Evolutionary conservation across 768 basidiomycete genomes (phyloP).

Genomic region (Lactarius sp.): DNA sequence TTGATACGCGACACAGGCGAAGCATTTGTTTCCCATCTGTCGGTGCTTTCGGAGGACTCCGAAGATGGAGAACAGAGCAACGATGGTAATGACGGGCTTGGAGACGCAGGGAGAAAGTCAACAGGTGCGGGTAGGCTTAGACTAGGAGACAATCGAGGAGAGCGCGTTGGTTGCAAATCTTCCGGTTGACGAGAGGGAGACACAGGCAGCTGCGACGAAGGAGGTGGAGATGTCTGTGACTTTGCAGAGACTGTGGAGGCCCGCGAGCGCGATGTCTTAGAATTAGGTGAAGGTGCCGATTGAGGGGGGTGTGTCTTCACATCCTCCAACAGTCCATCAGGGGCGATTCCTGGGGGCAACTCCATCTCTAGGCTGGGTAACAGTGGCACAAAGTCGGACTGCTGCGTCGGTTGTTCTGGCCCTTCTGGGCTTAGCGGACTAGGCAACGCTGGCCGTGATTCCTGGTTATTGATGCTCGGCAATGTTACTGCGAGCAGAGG

Average conservation of each 20-base stretch:
- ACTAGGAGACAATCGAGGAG: not conserved
- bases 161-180: not conserved
- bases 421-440: not conserved
- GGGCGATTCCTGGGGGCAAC: not conserved
- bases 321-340: not conserved
- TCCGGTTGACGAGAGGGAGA: not conserved
- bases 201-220: not conserved
- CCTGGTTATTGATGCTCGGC: not conserved
- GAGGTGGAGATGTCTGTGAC: not conserved
- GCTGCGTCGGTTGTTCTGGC: not conserved
- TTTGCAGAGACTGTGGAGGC: not conserved
- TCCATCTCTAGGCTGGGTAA: not conserved
- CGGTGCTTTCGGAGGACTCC: constrained; percentile 9
- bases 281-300: not conserved
- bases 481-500: not conserved
- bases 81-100: constrained; percentile 16
- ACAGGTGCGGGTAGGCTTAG: not conserved
- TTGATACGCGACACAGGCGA: not conserved
- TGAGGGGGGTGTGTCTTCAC: not conserved
- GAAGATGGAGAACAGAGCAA: constrained; percentile 17
- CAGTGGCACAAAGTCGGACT: not conserved
- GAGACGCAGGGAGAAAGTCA: not conserved
- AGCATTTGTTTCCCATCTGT: constrained; percentile 1
- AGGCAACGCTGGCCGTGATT: not conserved
- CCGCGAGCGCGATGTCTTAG: not conserved